Base-by-base conservation (phyloP, 2,329 filamentous ascomycete genomes). In the Epichloe bromicola region DNA sequence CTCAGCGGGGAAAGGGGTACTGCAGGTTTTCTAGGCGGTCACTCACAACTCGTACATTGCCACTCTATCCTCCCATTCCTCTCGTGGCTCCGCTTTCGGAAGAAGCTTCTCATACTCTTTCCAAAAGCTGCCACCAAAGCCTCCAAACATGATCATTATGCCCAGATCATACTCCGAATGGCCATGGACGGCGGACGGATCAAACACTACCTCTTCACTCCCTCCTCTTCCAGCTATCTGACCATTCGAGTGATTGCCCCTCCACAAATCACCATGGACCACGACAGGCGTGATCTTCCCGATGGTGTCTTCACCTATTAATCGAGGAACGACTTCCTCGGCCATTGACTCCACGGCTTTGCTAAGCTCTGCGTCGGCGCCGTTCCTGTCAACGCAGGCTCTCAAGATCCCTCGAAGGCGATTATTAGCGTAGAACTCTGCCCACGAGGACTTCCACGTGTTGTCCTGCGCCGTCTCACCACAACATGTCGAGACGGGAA, bases 121-220 rank as follows among this genome's bases (percentile, higher is more conserved):
- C 74, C 86, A 82, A 60, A 95, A 95, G 1, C 62, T 65, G 0
- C 65, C 60, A 1, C 82, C 82, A 66, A 94, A 95, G 0, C 91
- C 91, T 0, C 90, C 90, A 74, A 96, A 97, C 89, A 96, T 95
- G 48, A 78, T 79, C 89, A 96, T 96, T 57, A 95, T 95, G 1
- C 91, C 91, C 49, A 95, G 70, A 58, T 96, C 91, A 65, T 84
- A 96, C 70, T 97, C 91, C 2, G 77, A 85, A 64, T 96, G 90
- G 1, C 84, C 88, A 62, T 94, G 96, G 56, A 85, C 86, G 41
- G 81, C 78, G 2, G 84, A 85, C 0, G 89, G 82, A 62, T 96
- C 91, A 62, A 82, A 96, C 1, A 95, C 79, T 1, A 95, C 80
- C 56, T 89, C 83, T 57, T 90, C 86, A 0, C 74, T 68, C 1